These are phyloP conservation scores for Debaryomycetaceae sp. DNA, from an alignment of 1,139 yeast genomes.

Conservation along the genomic window DNA sequence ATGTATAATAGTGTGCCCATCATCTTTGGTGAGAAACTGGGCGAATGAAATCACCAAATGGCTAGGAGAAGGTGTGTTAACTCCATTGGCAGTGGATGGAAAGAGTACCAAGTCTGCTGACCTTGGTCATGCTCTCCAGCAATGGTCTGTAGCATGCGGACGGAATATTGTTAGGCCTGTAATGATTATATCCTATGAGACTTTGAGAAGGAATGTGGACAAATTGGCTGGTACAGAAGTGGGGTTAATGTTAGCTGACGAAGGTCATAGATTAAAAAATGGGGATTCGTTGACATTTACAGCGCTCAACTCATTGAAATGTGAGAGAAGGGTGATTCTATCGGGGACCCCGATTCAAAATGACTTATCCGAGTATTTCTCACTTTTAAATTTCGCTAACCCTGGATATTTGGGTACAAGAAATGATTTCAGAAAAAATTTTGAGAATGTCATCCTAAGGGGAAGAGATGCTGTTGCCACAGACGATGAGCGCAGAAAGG, in stretches of 20 bases:
- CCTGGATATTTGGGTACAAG: slow-evolving; percentile 91
- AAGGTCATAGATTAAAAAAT: slow-evolving; percentile 92
- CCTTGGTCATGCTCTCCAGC: slow-evolving; percentile 64
- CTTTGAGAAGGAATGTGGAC: slow-evolving; percentile 81
- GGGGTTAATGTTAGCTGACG: slow-evolving; percentile 90
- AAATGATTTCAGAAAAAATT: slow-evolving; percentile 77
- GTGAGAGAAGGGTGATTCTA: slow-evolving; percentile 83
- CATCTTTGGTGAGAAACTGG: slow-evolving; percentile 93
- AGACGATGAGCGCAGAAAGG: slow-evolving; percentile 68
- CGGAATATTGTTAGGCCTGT: slow-evolving; percentile 91
- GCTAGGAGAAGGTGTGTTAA: slow-evolving; percentile 87
- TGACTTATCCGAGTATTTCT: slow-evolving; percentile 91
- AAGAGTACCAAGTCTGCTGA: slow-evolving; percentile 67
- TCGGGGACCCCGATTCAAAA: slow-evolving; percentile 98
- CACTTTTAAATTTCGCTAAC: slow-evolving; percentile 86
- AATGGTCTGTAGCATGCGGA: slow-evolving; percentile 90
- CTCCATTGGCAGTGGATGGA: slow-evolving; percentile 92
- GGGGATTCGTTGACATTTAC: slow-evolving; percentile 93
- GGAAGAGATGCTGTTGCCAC: slow-evolving; percentile 92
- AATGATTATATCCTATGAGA: slow-evolving; percentile 91
- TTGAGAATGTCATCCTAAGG: slow-evolving; percentile 71
- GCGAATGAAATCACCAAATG: slow-evolving; percentile 94
- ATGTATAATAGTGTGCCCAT: slow-evolving; percentile 93
- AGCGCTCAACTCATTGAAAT: slow-evolving; percentile 76
- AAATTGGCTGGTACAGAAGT: slow-evolving; percentile 75